phyloP scores from a whole-genome alignment of 352 stramenopile species.

The Pythium vanterpoolii region DNA sequence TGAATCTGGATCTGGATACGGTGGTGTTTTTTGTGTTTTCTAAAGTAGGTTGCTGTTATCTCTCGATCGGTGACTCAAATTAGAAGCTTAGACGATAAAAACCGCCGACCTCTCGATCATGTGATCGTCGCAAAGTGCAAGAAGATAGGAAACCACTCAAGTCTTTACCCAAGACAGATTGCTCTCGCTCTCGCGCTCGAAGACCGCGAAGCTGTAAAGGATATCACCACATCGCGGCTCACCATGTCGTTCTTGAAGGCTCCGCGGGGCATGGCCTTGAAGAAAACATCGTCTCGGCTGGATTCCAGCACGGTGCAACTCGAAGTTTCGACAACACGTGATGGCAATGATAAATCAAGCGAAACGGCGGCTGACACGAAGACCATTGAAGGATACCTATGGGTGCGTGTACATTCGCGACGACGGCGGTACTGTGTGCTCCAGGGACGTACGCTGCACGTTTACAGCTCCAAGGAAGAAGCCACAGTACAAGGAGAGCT shows the following conservation, averaged over 20 bases:
- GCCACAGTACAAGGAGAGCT: constrained; percentile 15
- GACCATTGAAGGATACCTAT: constrained; percentile 60
- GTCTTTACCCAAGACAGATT: neutral
- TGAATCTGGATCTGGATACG: neutral
- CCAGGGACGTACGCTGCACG: constrained; percentile 43
- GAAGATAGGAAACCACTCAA: neutral
- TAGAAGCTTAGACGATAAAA: neutral
- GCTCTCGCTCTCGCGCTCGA: neutral
- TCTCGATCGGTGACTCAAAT: neutral
- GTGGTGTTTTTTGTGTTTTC: constrained; percentile 5
- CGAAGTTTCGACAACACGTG: neutral
- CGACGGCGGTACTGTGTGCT: constrained; percentile 71
- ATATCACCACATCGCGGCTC: neutral
- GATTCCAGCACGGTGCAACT: neutral
- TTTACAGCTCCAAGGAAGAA: constrained; percentile 62
- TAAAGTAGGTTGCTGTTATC: constrained; percentile 19
- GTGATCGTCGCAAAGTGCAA: neutral
- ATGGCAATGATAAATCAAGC: no score
- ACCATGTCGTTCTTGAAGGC: constrained; percentile 22
- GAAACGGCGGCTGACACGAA: neutral
- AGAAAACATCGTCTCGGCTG: neutral
- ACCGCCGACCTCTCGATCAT: constrained; percentile 1
- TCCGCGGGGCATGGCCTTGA: neutral
- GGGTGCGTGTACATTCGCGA: constrained; percentile 54
- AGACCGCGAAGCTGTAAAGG: no score